Base-by-base conservation (phyloP, 768 basidiomycete species). In the Tephrocybe sp. region DNA sequence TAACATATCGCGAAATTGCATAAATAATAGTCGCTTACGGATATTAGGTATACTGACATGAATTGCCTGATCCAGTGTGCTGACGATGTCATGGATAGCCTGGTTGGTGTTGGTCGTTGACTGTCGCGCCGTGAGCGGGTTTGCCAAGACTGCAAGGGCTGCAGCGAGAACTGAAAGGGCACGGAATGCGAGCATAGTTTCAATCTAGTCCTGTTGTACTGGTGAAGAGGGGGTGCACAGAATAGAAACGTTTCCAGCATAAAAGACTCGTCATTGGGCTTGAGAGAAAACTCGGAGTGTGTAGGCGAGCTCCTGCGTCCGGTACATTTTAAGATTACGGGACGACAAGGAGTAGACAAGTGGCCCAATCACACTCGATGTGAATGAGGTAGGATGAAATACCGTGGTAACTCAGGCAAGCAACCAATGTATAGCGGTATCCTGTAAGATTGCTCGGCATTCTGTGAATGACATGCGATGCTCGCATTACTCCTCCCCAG, bases 41-140 rank as follows among this genome's bases (percentile, higher is more conserved):
- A 71, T 62, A 34, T 45, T 60, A 36, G 62, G 62, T 14, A 65
- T 57, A 25, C 47, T 53, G 20, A 56, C 26, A 46, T 61, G 68
- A 23, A 64, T 49, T 21, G 25, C 38, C 15, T 50, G 26, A n/a
- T 64, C 61, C 30, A 73, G 62, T 3, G n/a, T 30, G 42, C 63
- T 63, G 51, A 72, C 50, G 25, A 65, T 60, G 21, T 54, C 43
- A 23, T 53, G 48, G 49, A 71, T 69, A 5, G 59, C 61, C 15
- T 57, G 36, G 39, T 70, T 71, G 41, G 68, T 72, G 54, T 71
- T 72, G 20, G 65, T 62, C 28, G 62, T 36, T n/a, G n/a, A n/a
- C 58, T 70, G 69, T 48, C 69, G 65, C 36, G 56, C 37, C 33
- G 43, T 30, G 48, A 71, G 60, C 28, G 63, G 62, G 45, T 62